Conservation (phyloP, 768 basidiomycete species). For the Hydnum rufescens region DNA sequence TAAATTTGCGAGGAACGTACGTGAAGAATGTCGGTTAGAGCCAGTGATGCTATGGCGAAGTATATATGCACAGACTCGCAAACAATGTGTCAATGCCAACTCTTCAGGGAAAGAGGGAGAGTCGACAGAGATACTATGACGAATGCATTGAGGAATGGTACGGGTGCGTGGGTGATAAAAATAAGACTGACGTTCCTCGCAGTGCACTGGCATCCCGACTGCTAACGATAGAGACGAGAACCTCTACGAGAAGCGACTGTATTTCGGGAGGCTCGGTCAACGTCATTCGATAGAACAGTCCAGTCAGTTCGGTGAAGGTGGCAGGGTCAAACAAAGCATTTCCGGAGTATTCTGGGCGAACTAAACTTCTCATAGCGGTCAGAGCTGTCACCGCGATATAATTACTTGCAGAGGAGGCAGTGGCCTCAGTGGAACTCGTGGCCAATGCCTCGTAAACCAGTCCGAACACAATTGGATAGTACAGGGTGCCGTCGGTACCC, state of each 20-base stretch:
- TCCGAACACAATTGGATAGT: constrained; percentile 83
- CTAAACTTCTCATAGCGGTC: constrained; percentile 60
- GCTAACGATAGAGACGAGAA: constrained; percentile 37
- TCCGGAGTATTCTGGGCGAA: constrained; percentile 63
- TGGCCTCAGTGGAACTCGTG: constrained; percentile 40
- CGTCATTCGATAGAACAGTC: constrained; percentile 73
- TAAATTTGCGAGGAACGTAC: too few relatives aligned
- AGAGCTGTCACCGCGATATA: constrained; percentile 39
- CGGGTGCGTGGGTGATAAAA: too few relatives aligned
- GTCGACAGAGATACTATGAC: too few relatives aligned
- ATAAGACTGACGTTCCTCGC: not conserved
- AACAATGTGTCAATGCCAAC: constrained; percentile 36
- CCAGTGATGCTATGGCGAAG: constrained; percentile 51
- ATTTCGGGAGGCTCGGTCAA: constrained; percentile 63
- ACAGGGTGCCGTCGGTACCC: constrained; percentile 34
- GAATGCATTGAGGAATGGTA: too few relatives aligned
- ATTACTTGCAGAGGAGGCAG: constrained; percentile 23
- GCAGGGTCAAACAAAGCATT: constrained; percentile 59
- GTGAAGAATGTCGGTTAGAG: constrained; percentile 7
- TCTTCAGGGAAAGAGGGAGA: not conserved
- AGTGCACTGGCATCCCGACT: constrained; percentile 14
- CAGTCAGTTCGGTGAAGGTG: constrained; percentile 78
- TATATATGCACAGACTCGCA: constrained; percentile 66
- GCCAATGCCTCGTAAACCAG: constrained; percentile 81
- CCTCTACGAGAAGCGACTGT: constrained; percentile 52